Conservation (phyloP, 1,284 basidiomycete genomes). For the Butyriboletus appendiculatus region DNA sequence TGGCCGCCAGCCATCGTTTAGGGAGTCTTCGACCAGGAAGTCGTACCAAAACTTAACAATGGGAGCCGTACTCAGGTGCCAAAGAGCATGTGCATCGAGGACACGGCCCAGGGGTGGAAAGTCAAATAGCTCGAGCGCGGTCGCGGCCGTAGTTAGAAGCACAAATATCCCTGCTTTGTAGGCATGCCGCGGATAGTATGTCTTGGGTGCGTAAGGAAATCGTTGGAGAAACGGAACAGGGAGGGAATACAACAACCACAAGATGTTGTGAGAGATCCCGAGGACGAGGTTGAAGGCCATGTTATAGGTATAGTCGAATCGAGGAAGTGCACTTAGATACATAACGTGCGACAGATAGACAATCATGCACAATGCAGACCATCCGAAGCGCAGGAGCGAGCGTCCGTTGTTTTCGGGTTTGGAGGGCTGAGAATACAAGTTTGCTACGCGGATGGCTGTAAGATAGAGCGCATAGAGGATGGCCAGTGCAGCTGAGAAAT, state of each 20-base stretch:
- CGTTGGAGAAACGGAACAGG: slow-evolving; percentile 49
- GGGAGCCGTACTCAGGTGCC: slow-evolving; percentile 90
- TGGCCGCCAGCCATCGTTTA: slow-evolving; percentile 54
- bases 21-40: slow-evolving; percentile 72
- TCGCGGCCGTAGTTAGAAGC: slow-evolving; percentile 73
- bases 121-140: slow-evolving; percentile 87
- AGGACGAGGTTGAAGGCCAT: slow-evolving; percentile 83
- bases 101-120: slow-evolving; percentile 79
- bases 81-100: slow-evolving; percentile 93
- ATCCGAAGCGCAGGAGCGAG: slow-evolving; percentile 28
- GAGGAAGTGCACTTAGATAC: slow-evolving; percentile 75
- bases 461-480: slow-evolving; percentile 79
- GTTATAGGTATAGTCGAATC: slow-evolving; percentile 97
- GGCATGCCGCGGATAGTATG: slow-evolving; percentile 57
- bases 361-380: slow-evolving; percentile 50
- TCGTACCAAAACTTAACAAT: slow-evolving; percentile 84
- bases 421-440: slow-evolving; percentile 56
- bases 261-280: slow-evolving; percentile 75
- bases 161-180: slow-evolving; percentile 63
- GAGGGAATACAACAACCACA: slow-evolving; percentile 84
- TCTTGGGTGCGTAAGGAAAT: slow-evolving; percentile 53
- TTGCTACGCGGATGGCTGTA: slow-evolving; percentile 75
- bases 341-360: slow-evolving; percentile 69
- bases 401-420: slow-evolving; percentile 13
- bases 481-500: slow-evolving; percentile 89